Evolutionary conservation across 164 flowering plant species (phyloP).

Genomic region (Stephania yunnanensis): DNA sequence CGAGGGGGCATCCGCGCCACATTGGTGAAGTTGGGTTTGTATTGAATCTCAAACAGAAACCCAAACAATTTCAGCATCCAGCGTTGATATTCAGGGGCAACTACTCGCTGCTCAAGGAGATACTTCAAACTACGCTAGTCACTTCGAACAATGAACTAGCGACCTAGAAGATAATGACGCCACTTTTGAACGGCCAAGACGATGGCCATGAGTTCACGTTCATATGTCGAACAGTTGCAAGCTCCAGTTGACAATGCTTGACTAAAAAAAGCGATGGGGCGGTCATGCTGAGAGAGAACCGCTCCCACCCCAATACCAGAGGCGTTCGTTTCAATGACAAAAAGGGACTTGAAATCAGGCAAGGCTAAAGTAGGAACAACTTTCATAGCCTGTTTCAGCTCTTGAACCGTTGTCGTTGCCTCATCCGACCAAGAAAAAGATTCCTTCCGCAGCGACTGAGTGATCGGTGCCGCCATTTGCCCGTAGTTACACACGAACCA

Average conservation of each 20-base stretch:
- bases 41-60: neutral
- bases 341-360: neutral
- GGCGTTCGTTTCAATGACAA: neutral
- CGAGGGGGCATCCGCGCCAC: neutral
- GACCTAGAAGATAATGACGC: neutral
- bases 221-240: neutral
- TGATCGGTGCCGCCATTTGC: neutral
- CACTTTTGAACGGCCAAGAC: neutral
- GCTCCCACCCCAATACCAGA: neutral
- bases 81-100: neutral
- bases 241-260: neutral
- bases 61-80: neutral
- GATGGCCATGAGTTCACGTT: neutral
- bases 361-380: neutral
- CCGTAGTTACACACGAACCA: neutral
- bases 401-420: neutral
- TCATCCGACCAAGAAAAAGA: neutral
- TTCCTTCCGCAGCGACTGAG: neutral
- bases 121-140: neutral
- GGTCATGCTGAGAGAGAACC: neutral
- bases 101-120: neutral
- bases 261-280: neutral
- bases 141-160: neutral
- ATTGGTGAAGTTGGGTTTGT: neutral
- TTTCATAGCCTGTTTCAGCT: neutral